These are phyloP conservation scores for Teunomyces cretensis DNA, from an alignment of 805 yeast genomes.

Conservation along the genomic window DNA sequence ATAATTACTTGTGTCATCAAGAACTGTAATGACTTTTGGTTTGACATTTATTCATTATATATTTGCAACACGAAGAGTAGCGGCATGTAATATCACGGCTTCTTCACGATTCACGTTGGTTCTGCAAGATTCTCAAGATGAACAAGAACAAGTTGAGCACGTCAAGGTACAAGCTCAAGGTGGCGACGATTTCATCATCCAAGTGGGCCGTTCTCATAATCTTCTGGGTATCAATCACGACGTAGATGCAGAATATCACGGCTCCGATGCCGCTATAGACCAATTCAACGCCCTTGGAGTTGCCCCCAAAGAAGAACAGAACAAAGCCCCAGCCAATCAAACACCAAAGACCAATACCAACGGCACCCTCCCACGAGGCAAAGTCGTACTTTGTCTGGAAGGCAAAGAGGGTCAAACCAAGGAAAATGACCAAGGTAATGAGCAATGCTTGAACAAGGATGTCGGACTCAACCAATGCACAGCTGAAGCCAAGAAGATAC, in stretches of 20 bases:
- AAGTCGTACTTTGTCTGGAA: slow-evolving; percentile 77
- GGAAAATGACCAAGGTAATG: slow-evolving; percentile 66
- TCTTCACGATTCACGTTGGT: slow-evolving; percentile 8
- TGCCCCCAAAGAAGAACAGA: slow-evolving; percentile 61
- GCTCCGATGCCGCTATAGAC: slow-evolving; percentile 76
- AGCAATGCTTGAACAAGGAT: slow-evolving; percentile 69
- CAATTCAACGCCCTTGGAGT: slow-evolving; percentile 56
- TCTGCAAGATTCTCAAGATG: slow-evolving; percentile 63
- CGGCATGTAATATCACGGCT: too few species aligned
- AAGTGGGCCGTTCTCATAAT: slow-evolving; percentile 72
- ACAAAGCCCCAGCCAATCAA: slow-evolving; percentile 72
- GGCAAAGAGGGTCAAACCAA: slow-evolving; percentile 77
- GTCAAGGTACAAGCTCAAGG: slow-evolving; percentile 77
- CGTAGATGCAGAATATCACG: slow-evolving; percentile 64
- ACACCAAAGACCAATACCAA: slow-evolving; percentile 57
- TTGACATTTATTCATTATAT: background rate
- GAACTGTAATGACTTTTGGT: too few species aligned
- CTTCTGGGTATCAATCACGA: slow-evolving; percentile 78
- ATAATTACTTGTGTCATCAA: too few species aligned
- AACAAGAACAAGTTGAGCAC: slow-evolving; percentile 76
- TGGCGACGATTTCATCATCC: slow-evolving; percentile 84
- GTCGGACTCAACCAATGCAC: slow-evolving; percentile 60
- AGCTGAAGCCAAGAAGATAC: slow-evolving; percentile 65
- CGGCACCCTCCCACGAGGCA: slow-evolving; percentile 61
- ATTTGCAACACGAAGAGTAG: background rate